A percentile compares a stretch with the other conserved stretches of the same genome.
Evolutionary conservation across 2,329 filamentous ascomycete genomes (phyloP).

Genomic region (Aureobasidium mangrovei): DNA sequence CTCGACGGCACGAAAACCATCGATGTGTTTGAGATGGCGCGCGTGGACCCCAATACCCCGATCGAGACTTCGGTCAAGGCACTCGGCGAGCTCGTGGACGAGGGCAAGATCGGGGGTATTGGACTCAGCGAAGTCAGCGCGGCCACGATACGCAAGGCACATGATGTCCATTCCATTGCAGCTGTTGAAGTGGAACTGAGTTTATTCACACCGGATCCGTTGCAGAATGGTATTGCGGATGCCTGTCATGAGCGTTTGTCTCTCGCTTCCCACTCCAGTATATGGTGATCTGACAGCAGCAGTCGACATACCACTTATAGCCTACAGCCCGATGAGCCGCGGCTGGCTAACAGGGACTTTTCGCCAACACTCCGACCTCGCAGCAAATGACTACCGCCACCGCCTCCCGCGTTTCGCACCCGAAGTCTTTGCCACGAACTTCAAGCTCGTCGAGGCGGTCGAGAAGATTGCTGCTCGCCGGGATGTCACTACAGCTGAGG

Average conservation of each 20-base stretch:
- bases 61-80: conserved; percentile 37
- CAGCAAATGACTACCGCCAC: conserved; percentile 41
- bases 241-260: conserved; percentile 37
- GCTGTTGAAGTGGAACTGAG: conserved; percentile 49
- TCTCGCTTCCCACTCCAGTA: not conserved
- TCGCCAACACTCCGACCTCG: conserved; percentile 47
- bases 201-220: conserved; percentile 27
- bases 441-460: conserved; percentile 53
- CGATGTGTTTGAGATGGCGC: conserved; percentile 52
- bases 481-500: conserved; percentile 50
- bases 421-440: conserved; percentile 56
- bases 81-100: conserved; percentile 43
- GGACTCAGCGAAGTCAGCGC: conserved; percentile 46
- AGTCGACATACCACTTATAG: conserved; percentile 29
- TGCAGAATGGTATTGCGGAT: conserved; percentile 36
- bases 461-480: conserved; percentile 52
- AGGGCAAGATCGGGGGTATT: conserved; percentile 45
- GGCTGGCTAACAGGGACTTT: conserved; percentile 30
- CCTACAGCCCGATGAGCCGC: conserved; percentile 15
- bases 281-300: not conserved
- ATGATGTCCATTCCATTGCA: conserved; percentile 36
- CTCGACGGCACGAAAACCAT: conserved; percentile 46
- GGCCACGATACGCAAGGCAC: conserved; percentile 42
- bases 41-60: conserved; percentile 45
- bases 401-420: conserved; percentile 52